phyloP scores from a whole-genome alignment of 192 early-diverging fungal species.

The Lobosporangium transversale region DNA sequence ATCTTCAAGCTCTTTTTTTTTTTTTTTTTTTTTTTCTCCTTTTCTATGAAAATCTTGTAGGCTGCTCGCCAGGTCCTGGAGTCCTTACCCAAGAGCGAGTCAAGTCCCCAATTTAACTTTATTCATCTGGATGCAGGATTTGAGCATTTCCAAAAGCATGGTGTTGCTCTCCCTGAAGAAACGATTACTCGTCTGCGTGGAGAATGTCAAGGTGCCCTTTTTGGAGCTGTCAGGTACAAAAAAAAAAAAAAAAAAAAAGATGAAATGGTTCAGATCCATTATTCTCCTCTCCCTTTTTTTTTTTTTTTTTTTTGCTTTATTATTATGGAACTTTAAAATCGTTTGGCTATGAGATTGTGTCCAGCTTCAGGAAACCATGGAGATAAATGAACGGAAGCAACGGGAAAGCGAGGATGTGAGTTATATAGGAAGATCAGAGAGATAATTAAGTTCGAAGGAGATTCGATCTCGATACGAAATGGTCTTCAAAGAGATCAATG shows the following conservation, averaged over 20 bases:
- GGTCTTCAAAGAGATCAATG: background rate
- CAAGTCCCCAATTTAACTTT: constrained; percentile 77
- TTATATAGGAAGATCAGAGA: no score
- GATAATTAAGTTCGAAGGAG: background rate
- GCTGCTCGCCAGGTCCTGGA: constrained; percentile 91
- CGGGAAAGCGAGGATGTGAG: background rate
- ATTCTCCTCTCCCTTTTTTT: no score
- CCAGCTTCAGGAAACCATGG: no score
- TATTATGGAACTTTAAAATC: no score
- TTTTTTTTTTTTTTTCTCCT: background rate
- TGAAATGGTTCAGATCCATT: no score
- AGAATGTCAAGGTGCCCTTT: constrained; percentile 93
- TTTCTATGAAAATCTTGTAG: constrained; percentile 42
- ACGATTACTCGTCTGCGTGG: constrained; percentile 83
- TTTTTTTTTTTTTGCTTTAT: background rate
- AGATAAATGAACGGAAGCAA: no score
- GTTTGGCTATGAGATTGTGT: no score
- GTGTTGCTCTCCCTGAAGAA: constrained; percentile 87
- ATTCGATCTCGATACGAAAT: background rate
- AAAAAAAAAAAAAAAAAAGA: background rate
- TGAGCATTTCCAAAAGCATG: constrained; percentile 94
- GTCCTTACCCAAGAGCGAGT: constrained; percentile 63
- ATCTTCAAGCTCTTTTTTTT: background rate
- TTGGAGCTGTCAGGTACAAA: constrained; percentile 90
- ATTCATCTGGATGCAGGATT: constrained; percentile 93